phyloP scores from a whole-genome alignment of 2,329 filamentous ascomycete genomes.

The Onygenales sp. region DNA sequence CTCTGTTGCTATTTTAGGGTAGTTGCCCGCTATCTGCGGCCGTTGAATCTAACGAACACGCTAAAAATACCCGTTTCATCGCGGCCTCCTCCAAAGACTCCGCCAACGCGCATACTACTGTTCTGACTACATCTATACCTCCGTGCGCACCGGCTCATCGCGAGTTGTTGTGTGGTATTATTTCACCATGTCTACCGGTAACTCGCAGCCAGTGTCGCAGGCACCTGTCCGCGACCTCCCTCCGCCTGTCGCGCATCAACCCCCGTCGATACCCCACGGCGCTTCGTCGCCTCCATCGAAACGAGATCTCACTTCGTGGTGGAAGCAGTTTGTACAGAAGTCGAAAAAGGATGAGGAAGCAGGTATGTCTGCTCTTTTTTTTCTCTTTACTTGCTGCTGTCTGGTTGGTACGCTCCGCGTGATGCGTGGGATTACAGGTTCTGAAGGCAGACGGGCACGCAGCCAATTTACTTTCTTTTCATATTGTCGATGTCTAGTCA shows the following conservation, averaged over 20 bases:
- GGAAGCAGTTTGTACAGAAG: slow-evolving; percentile 83
- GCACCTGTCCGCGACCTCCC: not conserved
- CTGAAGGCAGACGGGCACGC: not conserved
- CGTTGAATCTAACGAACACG: not conserved
- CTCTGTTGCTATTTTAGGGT: not conserved
- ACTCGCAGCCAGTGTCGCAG: not conserved
- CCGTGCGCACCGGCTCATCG: not conserved
- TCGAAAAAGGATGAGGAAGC: slow-evolving; percentile 54
- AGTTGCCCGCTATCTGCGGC: not conserved
- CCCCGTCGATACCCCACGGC: slow-evolving; percentile 35
- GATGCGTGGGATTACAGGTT: not conserved
- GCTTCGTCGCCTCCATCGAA: slow-evolving; percentile 67
- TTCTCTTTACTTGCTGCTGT: not conserved
- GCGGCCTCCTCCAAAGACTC: not conserved
- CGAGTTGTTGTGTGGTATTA: not conserved
- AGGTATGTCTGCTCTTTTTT: slow-evolving; percentile 36
- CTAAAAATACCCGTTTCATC: not conserved
- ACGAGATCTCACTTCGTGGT: slow-evolving; percentile 89
- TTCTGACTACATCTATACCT: not conserved
- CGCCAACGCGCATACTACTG: not conserved
- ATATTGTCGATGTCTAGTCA: not conserved
- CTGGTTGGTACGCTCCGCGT: not conserved
- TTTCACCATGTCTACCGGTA: not conserved
- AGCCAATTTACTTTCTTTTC: not conserved
- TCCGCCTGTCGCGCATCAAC: slow-evolving; percentile 2